Evolutionary conservation across 345 rosid species (phyloP).

Genomic region (Eucalyptus pauciflora): DNA sequence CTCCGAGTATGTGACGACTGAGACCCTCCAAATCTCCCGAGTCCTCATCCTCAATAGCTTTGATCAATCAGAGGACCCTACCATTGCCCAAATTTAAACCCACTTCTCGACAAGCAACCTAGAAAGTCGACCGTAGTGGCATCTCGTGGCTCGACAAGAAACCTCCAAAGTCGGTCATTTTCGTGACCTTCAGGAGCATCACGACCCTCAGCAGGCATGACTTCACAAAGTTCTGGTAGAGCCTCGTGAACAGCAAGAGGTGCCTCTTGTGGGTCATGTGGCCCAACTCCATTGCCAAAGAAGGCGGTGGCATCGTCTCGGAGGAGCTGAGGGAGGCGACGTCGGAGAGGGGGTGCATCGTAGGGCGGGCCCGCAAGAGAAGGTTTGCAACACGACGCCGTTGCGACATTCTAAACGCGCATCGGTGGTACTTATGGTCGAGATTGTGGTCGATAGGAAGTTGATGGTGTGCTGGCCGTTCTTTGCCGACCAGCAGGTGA

Average conservation of each 20-base stretch:
- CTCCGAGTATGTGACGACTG: accelerated
- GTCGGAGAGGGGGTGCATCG: not conserved
- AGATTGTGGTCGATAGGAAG: not conserved
- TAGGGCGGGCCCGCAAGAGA: no score
- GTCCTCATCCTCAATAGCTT: no score
- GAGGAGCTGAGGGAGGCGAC: not conserved
- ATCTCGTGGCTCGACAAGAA: no score
- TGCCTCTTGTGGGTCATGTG: not conserved
- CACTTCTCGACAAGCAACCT: no score
- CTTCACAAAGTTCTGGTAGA: not conserved
- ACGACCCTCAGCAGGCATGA: not conserved
- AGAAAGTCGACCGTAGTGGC: no score
- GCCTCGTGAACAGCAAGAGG: not conserved
- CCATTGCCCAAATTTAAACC: no score
- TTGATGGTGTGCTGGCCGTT: not conserved
- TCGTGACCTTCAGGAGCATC: not conserved
- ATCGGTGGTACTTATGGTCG: not conserved
- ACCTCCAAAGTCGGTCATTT: no score
- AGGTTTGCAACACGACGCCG: not conserved
- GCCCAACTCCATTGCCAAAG: not conserved
- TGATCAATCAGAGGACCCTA: no score
- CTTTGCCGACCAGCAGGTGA: not conserved
- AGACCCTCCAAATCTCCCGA: accelerated
- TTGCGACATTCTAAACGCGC: not conserved
- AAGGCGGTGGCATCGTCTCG: not conserved